These are phyloP conservation scores for Ophiobolus disseminans DNA, from an alignment of 2,329 filamentous ascomycete species.

Conservation along the genomic window DNA sequence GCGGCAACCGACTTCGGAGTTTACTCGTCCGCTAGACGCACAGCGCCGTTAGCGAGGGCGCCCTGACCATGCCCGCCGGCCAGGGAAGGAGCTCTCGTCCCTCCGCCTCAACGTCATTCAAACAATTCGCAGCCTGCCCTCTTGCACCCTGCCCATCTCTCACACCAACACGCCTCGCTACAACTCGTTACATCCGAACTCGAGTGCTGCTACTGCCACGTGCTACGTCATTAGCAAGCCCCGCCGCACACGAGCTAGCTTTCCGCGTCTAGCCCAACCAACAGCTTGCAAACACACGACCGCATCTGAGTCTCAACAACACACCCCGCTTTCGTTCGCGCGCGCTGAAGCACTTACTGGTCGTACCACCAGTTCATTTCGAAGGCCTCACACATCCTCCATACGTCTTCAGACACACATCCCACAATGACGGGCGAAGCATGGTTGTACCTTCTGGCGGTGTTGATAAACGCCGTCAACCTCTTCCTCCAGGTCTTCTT, in stretches of 20 bases:
- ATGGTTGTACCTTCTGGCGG: conserved; percentile 96
- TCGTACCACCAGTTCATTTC: conserved; percentile 15
- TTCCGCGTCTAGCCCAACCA: conserved; percentile 41
- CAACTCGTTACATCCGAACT: conserved; percentile 8
- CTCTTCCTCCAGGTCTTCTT: conserved; percentile 99
- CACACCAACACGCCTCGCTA: conserved; percentile 9
- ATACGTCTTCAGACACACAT: conserved; percentile 33
- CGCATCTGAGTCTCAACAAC: conserved; percentile 31
- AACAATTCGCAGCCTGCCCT: conserved; percentile 35
- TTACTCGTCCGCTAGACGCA: conserved; percentile 16
- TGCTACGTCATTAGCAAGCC: conserved; percentile 39
- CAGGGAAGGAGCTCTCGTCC: conserved; percentile 31
- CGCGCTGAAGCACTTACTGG: conserved; percentile 18
- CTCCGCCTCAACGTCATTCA: conserved; percentile 44
- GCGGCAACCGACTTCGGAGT: conserved; percentile 8
- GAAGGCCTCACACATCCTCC: conserved; percentile 13
- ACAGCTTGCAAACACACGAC: conserved; percentile 45
- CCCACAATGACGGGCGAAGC: conserved; percentile 91
- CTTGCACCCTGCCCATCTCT: conserved; percentile 17
- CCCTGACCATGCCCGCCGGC: conserved; percentile 25
- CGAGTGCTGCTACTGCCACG: conserved; percentile 1
- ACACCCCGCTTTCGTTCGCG: conserved; percentile 18
- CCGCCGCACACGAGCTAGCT: conserved; percentile 42
- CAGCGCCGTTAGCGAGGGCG: conserved; percentile 27
- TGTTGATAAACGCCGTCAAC: conserved; percentile 99